Percentiles rank a stretch among this genome's conserved stretches.
Evolutionary conservation across 2,329 filamentous ascomycete genomes (phyloP).

Genomic region (Cercospora sp.): DNA sequence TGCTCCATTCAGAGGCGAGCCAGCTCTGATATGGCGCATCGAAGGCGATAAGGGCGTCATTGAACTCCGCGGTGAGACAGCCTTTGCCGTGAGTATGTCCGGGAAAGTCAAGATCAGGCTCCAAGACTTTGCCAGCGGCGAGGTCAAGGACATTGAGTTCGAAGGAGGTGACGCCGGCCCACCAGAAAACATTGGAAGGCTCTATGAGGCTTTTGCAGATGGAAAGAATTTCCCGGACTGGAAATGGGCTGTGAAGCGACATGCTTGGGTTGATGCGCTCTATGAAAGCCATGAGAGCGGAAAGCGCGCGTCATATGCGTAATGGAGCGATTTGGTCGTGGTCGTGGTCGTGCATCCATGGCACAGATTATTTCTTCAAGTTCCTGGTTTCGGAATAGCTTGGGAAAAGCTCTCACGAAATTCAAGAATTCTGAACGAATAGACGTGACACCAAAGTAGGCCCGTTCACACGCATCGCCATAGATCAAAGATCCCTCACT

Average conservation of each 20-base stretch:
- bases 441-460: neutral
- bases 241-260: neutral
- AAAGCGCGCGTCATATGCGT: neutral
- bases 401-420: neutral
- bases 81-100: neutral
- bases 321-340: neutral
- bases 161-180: neutral
- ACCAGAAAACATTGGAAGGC: neutral
- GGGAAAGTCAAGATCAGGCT: neutral
- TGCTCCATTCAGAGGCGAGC: neutral
- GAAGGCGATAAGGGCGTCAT: neutral
- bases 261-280: neutral
- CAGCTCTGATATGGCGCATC: neutral
- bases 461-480: neutral
- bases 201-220: neutral
- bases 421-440: neutral
- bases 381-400: neutral
- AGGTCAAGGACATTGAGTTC: neutral
- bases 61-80: neutral
- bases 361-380: neutral
- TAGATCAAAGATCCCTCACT: no score
- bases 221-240: neutral
- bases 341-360: neutral
- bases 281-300: neutral
- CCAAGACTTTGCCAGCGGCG: neutral